These are phyloP conservation scores for Globisporangium acanthophoron DNA, from an alignment of 352 stramenopile species.

Conservation along the genomic window DNA sequence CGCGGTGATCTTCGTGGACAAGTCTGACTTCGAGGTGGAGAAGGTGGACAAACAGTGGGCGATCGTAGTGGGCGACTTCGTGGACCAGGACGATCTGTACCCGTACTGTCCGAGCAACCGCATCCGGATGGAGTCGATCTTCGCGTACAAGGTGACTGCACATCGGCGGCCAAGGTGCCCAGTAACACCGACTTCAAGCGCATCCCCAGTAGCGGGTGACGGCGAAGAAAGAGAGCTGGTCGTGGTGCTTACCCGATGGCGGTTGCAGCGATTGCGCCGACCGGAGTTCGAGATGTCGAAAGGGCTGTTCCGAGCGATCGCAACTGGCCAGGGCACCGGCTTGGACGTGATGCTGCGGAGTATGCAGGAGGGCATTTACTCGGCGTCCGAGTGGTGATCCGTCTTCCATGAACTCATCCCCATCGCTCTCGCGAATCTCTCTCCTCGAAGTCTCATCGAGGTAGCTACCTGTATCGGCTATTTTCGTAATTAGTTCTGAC, in stretches of 20 bases:
- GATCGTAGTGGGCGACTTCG: slow-evolving; percentile 6
- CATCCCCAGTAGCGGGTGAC: too few species aligned
- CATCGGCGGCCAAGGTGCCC: neutral
- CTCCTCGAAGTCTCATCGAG: too few species aligned
- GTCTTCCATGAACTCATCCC: too few species aligned
- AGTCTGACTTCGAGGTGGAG: neutral
- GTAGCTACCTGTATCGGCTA: too few species aligned
- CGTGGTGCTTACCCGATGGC: slow-evolving; percentile 10
- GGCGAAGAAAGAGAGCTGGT: neutral
- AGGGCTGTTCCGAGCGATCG: neutral
- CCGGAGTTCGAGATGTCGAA: slow-evolving; percentile 6
- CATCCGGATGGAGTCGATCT: slow-evolving; percentile 19
- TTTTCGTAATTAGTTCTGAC: too few species aligned
- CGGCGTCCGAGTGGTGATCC: too few species aligned
- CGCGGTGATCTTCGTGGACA: slow-evolving; percentile 11
- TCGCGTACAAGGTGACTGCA: slow-evolving; percentile 3
- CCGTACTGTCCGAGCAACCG: slow-evolving; percentile 10
- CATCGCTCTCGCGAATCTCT: too few species aligned
- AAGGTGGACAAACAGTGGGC: slow-evolving; percentile 4
- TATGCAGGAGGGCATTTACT: slow-evolving; percentile 4
- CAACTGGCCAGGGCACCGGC: neutral
- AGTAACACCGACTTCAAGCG: too few species aligned
- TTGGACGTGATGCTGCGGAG: slow-evolving; percentile 6
- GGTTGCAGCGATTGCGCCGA: too few species aligned
- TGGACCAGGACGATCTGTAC: slow-evolving; percentile 15